phyloP scores from a whole-genome alignment of 2,329 filamentous ascomycete species.

The Epichloe bromicola region DNA sequence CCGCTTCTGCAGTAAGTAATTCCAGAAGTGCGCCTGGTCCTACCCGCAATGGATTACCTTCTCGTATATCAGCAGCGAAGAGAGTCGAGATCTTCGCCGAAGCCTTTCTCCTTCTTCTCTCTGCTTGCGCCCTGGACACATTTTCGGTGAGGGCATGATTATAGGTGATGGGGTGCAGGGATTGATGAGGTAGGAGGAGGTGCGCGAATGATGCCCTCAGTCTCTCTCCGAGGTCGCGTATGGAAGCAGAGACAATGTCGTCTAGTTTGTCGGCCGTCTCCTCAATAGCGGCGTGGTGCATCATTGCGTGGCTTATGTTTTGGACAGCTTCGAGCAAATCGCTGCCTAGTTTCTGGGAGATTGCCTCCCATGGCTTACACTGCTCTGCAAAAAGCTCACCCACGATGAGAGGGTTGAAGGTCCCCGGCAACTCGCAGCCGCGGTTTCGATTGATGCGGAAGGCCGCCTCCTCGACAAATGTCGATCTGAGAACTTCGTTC shows the following conservation, averaged over 20 bases:
- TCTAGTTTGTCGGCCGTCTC: constrained; percentile 8
- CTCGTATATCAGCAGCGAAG: not conserved
- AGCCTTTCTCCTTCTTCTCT: constrained; percentile 4
- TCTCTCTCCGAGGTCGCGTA: constrained; percentile 8
- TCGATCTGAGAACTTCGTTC: constrained; percentile 1
- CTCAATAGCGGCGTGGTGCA: constrained; percentile 9
- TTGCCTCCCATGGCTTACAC: constrained; percentile 36
- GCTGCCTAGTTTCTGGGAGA: constrained; percentile 19
- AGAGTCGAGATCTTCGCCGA: constrained; percentile 4
- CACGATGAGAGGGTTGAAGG: constrained; percentile 46
- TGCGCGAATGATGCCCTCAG: constrained; percentile 29
- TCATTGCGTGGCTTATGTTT: constrained; percentile 2
- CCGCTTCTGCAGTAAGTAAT: not conserved
- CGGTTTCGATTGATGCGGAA: constrained; percentile 10
- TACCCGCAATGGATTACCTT: not conserved
- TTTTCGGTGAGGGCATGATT: constrained; percentile 32
- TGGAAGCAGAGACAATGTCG: constrained; percentile 7
- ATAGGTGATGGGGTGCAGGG: constrained; percentile 38
- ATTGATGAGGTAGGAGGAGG: constrained; percentile 30
- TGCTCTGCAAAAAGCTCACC: constrained; percentile 49
- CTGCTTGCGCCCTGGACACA: constrained; percentile 17
- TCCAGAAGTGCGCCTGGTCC: not conserved
- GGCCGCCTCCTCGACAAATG: constrained; percentile 11
- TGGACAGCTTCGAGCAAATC: constrained; percentile 6
- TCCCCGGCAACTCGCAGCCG: constrained; percentile 43